A percentile compares a stretch with the other conserved stretches of the same genome.
phyloP scores from a whole-genome alignment of 2,329 filamentous ascomycete genomes.

The Fusarium concolor region DNA sequence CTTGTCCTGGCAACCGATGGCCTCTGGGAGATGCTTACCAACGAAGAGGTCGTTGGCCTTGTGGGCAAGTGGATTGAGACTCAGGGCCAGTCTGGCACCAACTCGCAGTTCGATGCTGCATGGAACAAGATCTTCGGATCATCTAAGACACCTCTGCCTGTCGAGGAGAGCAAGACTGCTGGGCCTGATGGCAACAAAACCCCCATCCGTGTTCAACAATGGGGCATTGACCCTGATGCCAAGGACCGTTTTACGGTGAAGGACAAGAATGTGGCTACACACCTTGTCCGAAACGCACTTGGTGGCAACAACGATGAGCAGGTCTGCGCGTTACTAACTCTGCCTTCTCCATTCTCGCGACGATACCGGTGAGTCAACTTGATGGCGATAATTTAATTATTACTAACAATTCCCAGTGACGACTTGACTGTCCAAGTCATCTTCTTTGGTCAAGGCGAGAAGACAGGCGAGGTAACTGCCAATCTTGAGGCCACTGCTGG shows the following conservation, averaged over 20 bases:
- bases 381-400: neutral
- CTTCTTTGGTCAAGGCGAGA: slow-evolving; percentile 89
- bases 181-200: slow-evolving; percentile 78
- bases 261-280: slow-evolving; percentile 96
- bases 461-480: slow-evolving; percentile 80
- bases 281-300: slow-evolving; percentile 93
- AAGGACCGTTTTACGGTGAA: slow-evolving; percentile 90
- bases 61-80: slow-evolving; percentile 97
- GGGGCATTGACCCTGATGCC: slow-evolving; percentile 80
- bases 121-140: slow-evolving; percentile 76
- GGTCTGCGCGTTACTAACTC: slow-evolving; percentile 88
- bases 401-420: slow-evolving; percentile 67
- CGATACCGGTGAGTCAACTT: slow-evolving; percentile 76
- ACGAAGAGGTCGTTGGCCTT: slow-evolving; percentile 95
- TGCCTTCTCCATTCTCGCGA: slow-evolving; percentile 90
- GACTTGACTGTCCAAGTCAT: slow-evolving; percentile 98
- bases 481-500: slow-evolving; percentile 87
- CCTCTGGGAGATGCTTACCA: slow-evolving; percentile 98
- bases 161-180: slow-evolving; percentile 71
- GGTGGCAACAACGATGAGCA: slow-evolving; percentile 95
- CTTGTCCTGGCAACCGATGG: slow-evolving; percentile 97
- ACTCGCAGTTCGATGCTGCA: slow-evolving; percentile 74
- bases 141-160: slow-evolving; percentile 70
- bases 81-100: slow-evolving; percentile 65
- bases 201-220: slow-evolving; percentile 90